Evolutionary conservation across 805 yeast species (phyloP).

Genomic region (Millerago galiae): DNA sequence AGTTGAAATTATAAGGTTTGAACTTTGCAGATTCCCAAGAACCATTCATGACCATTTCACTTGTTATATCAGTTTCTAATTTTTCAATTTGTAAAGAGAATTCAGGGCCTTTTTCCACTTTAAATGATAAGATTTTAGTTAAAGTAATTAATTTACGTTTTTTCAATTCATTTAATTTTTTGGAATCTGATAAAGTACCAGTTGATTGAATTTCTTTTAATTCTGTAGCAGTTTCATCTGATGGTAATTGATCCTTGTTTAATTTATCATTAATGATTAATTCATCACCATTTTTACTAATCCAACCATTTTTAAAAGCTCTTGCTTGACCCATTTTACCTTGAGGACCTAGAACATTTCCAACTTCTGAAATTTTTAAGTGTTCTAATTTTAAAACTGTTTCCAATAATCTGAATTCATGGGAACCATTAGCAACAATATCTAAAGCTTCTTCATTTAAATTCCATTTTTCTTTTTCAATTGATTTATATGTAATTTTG

Average conservation of each 20-base stretch:
- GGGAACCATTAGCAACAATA: conserved; percentile 77
- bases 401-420: conserved; percentile 77
- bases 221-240: conserved; percentile 61
- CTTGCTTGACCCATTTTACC: conserved; percentile 95
- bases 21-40: conserved; percentile 79
- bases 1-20: conserved; percentile 93
- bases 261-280: conserved; percentile 53
- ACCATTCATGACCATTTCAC: conserved; percentile 83
- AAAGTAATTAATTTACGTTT: conserved; percentile 81
- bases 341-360: conserved; percentile 64
- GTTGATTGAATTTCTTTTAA: conserved; percentile 49
- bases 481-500: conserved; percentile 67
- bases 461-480: conserved; percentile 70
- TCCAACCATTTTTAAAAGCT: conserved; percentile 98
- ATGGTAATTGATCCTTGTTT: conserved; percentile 41
- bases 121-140: conserved; percentile 69
- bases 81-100: conserved; percentile 76
- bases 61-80: conserved; percentile 88
- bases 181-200: conserved; percentile 54
- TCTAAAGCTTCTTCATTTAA: conserved; percentile 80
- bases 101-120: conserved; percentile 73
- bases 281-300: conserved; percentile 77
- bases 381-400: conserved; percentile 73
- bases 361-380: conserved; percentile 73
- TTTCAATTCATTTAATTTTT: conserved; percentile 77